A percentile compares a stretch with the other conserved stretches of the same genome.
Evolutionary conservation across 352 stramenopile species (phyloP).

Genomic region (Pythium oligandrum): DNA sequence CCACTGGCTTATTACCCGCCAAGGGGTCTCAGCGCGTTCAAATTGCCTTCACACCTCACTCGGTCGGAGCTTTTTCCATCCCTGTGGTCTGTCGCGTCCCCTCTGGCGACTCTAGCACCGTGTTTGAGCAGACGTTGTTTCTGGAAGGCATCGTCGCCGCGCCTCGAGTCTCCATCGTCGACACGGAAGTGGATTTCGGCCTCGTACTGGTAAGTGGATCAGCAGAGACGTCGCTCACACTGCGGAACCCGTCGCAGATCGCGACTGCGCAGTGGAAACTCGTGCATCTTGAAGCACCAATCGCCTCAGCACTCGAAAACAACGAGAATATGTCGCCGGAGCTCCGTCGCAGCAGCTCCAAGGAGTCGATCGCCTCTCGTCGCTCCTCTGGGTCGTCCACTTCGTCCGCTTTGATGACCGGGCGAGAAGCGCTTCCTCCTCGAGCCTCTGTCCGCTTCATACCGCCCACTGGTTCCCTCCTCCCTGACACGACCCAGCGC

Average conservation of each 20-base stretch:
- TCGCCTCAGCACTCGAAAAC: too few relatives aligned
- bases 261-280: conserved; percentile 38
- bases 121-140: conserved; percentile 46
- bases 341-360: conserved; percentile 29
- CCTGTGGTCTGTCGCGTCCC: conserved; percentile 36
- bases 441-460: conserved; percentile 44
- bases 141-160: conserved; percentile 39
- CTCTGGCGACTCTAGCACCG: background rate
- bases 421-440: conserved; percentile 13
- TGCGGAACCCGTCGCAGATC: conserved; percentile 27
- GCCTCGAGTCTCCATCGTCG: conserved; percentile 39
- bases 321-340: background rate
- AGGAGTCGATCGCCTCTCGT: conserved; percentile 45
- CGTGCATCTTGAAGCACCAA: conserved; percentile 31
- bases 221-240: conserved; percentile 26
- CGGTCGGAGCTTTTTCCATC: conserved; percentile 27
- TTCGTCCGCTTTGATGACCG: too few relatives aligned
- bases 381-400: conserved; percentile 32
- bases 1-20: background rate
- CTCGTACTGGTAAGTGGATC: conserved; percentile 58
- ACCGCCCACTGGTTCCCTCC: conserved; percentile 36
- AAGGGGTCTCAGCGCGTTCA: background rate
- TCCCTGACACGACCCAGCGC: conserved; percentile 28
- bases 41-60: conserved; percentile 34
- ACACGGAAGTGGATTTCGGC: conserved; percentile 64